These are phyloP conservation scores for Schoenoplectus tabernaemontani DNA, from an alignment of 202 grass and related monocot genomes.

Conservation along the genomic window DNA sequence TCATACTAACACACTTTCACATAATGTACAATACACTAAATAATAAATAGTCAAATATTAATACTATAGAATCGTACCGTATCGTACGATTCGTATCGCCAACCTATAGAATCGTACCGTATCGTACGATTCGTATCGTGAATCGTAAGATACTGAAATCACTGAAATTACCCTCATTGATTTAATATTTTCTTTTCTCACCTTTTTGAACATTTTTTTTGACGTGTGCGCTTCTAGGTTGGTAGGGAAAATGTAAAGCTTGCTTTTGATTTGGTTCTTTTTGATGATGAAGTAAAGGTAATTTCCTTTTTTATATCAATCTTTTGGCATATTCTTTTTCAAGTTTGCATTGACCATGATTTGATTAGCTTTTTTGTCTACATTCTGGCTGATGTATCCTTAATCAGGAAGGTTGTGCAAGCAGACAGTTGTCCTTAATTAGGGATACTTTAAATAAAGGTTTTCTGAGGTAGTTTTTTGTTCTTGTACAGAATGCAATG, in stretches of 20 bases:
- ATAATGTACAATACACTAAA: too few species aligned
- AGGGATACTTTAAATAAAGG: not conserved
- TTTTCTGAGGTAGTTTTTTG: not conserved
- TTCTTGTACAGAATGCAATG: slow-evolving; percentile 78
- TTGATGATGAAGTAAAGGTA: slow-evolving; percentile 80
- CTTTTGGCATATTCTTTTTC: not conserved
- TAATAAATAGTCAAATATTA: too few species aligned
- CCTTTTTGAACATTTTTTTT: not conserved
- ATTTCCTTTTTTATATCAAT: not conserved
- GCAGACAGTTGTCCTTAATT: not conserved
- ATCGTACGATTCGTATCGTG: too few species aligned
- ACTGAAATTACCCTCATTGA: not conserved
- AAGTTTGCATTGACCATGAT: not conserved
- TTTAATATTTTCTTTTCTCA: not conserved
- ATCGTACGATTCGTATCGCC: too few species aligned
- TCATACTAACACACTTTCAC: too few species aligned
- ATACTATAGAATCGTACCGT: too few species aligned
- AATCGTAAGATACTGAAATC: too few species aligned
- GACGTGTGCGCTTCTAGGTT: slow-evolving; percentile 37
- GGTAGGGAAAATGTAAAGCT: slow-evolving; percentile 64
- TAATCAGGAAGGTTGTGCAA: not conserved
- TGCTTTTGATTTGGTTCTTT: slow-evolving; percentile 82
- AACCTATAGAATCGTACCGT: too few species aligned
- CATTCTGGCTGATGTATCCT: not conserved
- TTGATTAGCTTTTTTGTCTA: not conserved